Evolutionary conservation across 805 yeast genomes (phyloP), one percentile per base, ranked within the genome.

Genomic region (Ogataea corticis): DNA sequence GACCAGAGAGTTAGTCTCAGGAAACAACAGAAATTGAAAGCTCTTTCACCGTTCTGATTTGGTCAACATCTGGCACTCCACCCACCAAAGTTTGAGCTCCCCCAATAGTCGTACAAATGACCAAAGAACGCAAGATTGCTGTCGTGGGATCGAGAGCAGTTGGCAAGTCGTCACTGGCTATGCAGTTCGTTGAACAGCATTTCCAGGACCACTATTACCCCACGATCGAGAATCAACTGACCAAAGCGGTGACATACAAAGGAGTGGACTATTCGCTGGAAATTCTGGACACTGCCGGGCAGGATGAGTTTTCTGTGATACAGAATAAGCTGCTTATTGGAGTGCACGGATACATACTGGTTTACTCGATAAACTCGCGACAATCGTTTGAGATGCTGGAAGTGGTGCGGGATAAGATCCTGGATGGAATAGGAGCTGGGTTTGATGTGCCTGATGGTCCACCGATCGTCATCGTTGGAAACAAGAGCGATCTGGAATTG

Each of bases 241-340:
- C 82, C 60, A 88, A 86, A 62, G 73, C 75, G 29, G 75, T 89
- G 59, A 75, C 73, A 47, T 79, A 84, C 63, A 79, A 85, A 49
- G 85, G 85, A 50, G 84, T 82, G 55, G 87, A 84, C 43, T 90
- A 85, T 62, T 82, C 83, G 42, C 79, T 91, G 19, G 96, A 89
- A 63, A 86, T 90, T 43, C 70, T 89, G 49, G 97, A 90, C 61
- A 90, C 97, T 0, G 96, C 96, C 0, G 97, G 97, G 7, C 95
- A 88, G 69, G 96, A 89, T 65, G 96, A 89, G 69, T 87, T 83
- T 62, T 79, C 88, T 39, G 80, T 87, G 52, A 77, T 90, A 66
- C 86, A 82, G 57, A 88, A 86, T 64, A 85, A 86, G 55, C 83
- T 86, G 44, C 68, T 87, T 39, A 83, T 85, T 38, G 94, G 91